A percentile compares a stretch with the other conserved stretches of the same genome.
These are phyloP conservation scores for Suillus occidentalis DNA, from an alignment of 768 basidiomycete genomes.

Conservation along the genomic window DNA sequence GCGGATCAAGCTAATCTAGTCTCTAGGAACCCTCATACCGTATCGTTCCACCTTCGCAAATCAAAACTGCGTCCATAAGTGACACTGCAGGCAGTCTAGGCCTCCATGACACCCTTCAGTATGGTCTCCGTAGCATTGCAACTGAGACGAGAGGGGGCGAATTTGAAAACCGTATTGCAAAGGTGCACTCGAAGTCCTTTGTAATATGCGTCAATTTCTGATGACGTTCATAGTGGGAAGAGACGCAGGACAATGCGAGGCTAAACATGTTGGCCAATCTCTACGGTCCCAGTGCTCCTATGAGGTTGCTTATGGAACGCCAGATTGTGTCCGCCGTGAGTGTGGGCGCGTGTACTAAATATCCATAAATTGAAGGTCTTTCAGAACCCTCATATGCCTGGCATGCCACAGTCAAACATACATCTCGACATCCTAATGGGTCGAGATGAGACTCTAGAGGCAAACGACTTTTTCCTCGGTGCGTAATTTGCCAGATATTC, in stretches of 20 bases:
- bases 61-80: slow-evolving; percentile 63
- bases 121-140: slow-evolving; percentile 82
- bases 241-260: slow-evolving; percentile 85
- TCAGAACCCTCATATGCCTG: slow-evolving; percentile 69
- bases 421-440: slow-evolving; percentile 94
- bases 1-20: slow-evolving; percentile 6
- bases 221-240: slow-evolving; percentile 72
- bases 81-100: slow-evolving; percentile 76
- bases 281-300: slow-evolving; percentile 86
- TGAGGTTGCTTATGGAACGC: slow-evolving; percentile 92
- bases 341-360: slow-evolving; percentile 13
- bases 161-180: slow-evolving; percentile 72
- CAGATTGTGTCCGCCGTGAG: slow-evolving; percentile 77
- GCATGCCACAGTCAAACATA: slow-evolving; percentile 68
- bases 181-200: slow-evolving; percentile 41
- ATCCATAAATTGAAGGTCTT: background rate
- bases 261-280: slow-evolving; percentile 82
- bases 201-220: slow-evolving; percentile 5
- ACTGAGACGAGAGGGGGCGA: slow-evolving; percentile 58
- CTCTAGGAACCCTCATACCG: slow-evolving; percentile 52
- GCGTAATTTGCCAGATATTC: slow-evolving; percentile 23
- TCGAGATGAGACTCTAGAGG: slow-evolving; percentile 80
- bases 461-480: slow-evolving; percentile 81
- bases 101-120: slow-evolving; percentile 83
- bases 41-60: slow-evolving; percentile 55